phyloP scores from a whole-genome alignment of 1,284 basidiomycete genomes.

The Boletus semigastroideus region DNA sequence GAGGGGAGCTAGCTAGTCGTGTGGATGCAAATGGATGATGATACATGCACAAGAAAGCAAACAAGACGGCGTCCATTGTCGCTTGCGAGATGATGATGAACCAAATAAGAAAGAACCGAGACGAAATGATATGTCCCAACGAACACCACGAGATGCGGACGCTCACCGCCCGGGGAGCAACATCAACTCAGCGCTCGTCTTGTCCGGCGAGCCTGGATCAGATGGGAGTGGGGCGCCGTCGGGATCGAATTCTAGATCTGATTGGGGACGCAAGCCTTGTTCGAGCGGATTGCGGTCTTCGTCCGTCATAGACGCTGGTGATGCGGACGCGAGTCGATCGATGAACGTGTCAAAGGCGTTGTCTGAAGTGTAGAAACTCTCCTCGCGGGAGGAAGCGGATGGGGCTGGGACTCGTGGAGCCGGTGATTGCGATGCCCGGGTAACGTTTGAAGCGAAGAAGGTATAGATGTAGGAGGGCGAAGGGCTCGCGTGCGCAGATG shows the following conservation, averaged over 20 bases:
- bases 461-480: slow-evolving; percentile 42
- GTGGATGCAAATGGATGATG: slow-evolving; percentile 16
- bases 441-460: slow-evolving; percentile 46
- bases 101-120: not conserved
- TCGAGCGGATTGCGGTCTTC: slow-evolving; percentile 27
- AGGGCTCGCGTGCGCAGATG: slow-evolving; percentile 14
- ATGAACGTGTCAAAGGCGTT: slow-evolving; percentile 25
- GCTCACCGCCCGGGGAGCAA: slow-evolving; percentile 32
- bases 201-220: slow-evolving; percentile 36
- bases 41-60: slow-evolving; percentile 15
- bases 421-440: slow-evolving; percentile 31
- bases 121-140: slow-evolving; percentile 1
- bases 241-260: slow-evolving; percentile 28
- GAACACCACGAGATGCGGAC: not conserved
- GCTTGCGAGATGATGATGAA: slow-evolving; percentile 14
- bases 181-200: slow-evolving; percentile 27
- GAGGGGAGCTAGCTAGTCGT: slow-evolving; percentile 2
- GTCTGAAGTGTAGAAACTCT: slow-evolving; percentile 23
- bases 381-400: slow-evolving; percentile 15
- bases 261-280: slow-evolving; percentile 17
- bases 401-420: slow-evolving; percentile 11
- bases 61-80: slow-evolving; percentile 20
- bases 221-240: slow-evolving; percentile 26
- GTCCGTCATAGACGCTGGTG: slow-evolving; percentile 35
- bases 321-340: slow-evolving; percentile 35